A percentile compares a stretch with the other conserved stretches of the same genome.
phyloP scores from a whole-genome alignment of 2,329 filamentous ascomycete genomes.

The Annulohypoxylon truncatum region DNA sequence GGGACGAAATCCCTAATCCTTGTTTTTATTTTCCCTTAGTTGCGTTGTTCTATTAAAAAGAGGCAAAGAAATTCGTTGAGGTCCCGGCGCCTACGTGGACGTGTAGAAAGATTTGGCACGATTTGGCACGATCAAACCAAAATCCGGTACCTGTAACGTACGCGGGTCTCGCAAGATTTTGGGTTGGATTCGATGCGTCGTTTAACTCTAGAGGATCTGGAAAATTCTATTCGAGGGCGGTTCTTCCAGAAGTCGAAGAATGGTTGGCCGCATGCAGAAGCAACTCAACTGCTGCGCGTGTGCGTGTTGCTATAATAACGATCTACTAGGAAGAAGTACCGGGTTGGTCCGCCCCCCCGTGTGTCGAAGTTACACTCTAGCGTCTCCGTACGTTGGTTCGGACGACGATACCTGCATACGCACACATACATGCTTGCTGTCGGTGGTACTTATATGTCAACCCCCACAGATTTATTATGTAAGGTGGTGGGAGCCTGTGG shows the following conservation, averaged over 20 bases:
- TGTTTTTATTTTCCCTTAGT: neutral
- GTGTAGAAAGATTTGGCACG: slow-evolving; percentile 34
- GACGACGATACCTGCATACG: slow-evolving; percentile 36
- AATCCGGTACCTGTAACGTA: slow-evolving; percentile 16
- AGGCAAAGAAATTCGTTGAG: slow-evolving; percentile 10
- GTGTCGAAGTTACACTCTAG: slow-evolving; percentile 38
- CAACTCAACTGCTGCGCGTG: slow-evolving; percentile 28
- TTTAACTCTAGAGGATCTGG: slow-evolving; percentile 39
- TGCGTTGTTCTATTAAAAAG: slow-evolving; percentile 14
- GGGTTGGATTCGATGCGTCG: slow-evolving; percentile 39
- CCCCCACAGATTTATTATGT: slow-evolving; percentile 41
- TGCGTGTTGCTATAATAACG: slow-evolving; percentile 39
- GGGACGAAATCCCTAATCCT: slow-evolving; percentile 25
- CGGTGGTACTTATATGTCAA: slow-evolving; percentile 41
- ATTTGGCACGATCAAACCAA: no score
- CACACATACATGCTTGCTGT: slow-evolving; percentile 29
- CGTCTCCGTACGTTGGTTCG: slow-evolving; percentile 36
- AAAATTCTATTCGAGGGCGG: slow-evolving; percentile 37
- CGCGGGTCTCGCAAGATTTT: slow-evolving; percentile 34
- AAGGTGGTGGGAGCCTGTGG: slow-evolving; percentile 25
- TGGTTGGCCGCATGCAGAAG: slow-evolving; percentile 36
- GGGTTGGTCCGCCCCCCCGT: slow-evolving; percentile 40
- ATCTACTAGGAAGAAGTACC: slow-evolving; percentile 43
- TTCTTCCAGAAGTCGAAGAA: slow-evolving; percentile 35
- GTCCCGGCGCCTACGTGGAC: slow-evolving; percentile 35